Evolutionary conservation across 2,329 filamentous ascomycete genomes (phyloP).

Genomic region (Fragosphaeria purpurea): DNA sequence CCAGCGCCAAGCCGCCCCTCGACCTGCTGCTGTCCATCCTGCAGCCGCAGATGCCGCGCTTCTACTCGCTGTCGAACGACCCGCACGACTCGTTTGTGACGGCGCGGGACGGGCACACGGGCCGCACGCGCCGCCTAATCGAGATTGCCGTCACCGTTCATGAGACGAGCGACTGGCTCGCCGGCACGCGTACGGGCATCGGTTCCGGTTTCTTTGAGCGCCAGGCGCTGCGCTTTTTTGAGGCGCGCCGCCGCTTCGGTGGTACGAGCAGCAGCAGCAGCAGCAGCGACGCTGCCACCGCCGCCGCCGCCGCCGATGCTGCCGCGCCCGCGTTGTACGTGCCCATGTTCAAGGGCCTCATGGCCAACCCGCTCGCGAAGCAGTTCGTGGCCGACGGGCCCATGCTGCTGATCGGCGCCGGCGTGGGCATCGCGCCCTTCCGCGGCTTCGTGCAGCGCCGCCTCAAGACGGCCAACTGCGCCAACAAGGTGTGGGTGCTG

Average conservation of each 20-base stretch:
- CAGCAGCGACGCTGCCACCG: too few species aligned
- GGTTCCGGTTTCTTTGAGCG: slow-evolving; percentile 91
- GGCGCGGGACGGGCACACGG: slow-evolving; percentile 39
- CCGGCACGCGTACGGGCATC: slow-evolving; percentile 66
- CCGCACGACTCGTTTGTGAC: slow-evolving; percentile 57
- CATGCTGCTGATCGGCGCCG: slow-evolving; percentile 94
- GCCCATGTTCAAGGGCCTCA: slow-evolving; percentile 96
- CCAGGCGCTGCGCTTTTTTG: slow-evolving; percentile 62
- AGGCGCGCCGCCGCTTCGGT: slow-evolving; percentile 50
- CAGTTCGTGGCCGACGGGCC: slow-evolving; percentile 90
- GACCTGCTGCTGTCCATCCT: slow-evolving; percentile 71
- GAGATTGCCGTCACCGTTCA: slow-evolving; percentile 97
- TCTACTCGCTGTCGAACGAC: slow-evolving; percentile 96
- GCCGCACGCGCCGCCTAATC: slow-evolving; percentile 66
- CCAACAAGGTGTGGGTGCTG: slow-evolving; percentile 95
- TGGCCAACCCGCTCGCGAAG: slow-evolving; percentile 89
- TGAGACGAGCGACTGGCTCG: slow-evolving; percentile 70
- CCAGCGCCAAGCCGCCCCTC: slow-evolving; percentile 79
- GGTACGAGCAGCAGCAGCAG: too few species aligned
- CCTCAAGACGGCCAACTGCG: slow-evolving; percentile 87
- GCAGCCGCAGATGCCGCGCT: slow-evolving; percentile 88
- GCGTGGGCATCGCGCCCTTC: slow-evolving; percentile 95
- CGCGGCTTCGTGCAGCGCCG: slow-evolving; percentile 92
- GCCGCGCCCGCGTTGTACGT: slow-evolving; percentile 56
- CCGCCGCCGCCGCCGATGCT: too few species aligned